Conservation (phyloP, 2,329 filamentous ascomycete genomes). For the Fusarium staphyleae region DNA sequence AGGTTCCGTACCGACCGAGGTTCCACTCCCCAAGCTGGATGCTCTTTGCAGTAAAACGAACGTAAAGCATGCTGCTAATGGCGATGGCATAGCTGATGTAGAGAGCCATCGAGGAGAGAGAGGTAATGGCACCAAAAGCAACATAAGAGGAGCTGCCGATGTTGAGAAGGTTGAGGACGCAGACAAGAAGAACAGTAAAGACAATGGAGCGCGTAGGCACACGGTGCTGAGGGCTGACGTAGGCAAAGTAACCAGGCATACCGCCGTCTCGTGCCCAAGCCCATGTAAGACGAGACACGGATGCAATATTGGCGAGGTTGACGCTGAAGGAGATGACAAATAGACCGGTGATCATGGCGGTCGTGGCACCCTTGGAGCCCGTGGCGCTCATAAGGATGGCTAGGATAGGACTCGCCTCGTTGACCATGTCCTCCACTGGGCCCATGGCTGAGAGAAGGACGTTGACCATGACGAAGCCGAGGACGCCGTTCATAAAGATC, state of each 20-base stretch:
- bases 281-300: slow-evolving; percentile 37
- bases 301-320: slow-evolving; percentile 37
- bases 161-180: slow-evolving; percentile 38
- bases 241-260: slow-evolving; percentile 37
- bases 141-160: slow-evolving; percentile 38
- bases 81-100: slow-evolving; percentile 40
- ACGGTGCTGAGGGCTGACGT: slow-evolving; percentile 35
- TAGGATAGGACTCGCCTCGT: slow-evolving; percentile 34
- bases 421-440: slow-evolving; percentile 35
- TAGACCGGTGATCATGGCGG: slow-evolving; percentile 36
- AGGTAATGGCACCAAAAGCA: slow-evolving; percentile 38
- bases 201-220: slow-evolving; percentile 36
- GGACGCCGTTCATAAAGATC: slow-evolving; percentile 40
- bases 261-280: slow-evolving; percentile 39
- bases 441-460: slow-evolving; percentile 39
- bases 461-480: slow-evolving; percentile 41
- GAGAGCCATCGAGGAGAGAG: slow-evolving; percentile 34
- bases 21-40: slow-evolving; percentile 40
- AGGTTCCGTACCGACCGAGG: slow-evolving; percentile 26
- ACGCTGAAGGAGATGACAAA: slow-evolving; percentile 39
- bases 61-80: slow-evolving; percentile 37
- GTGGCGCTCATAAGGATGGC: slow-evolving; percentile 33
- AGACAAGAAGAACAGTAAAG: slow-evolving; percentile 37
- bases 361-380: slow-evolving; percentile 31
- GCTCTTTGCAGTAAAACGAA: slow-evolving; percentile 10